phyloP scores from a whole-genome alignment of 2,329 filamentous ascomycete genomes.

The Helotiales sp. region DNA sequence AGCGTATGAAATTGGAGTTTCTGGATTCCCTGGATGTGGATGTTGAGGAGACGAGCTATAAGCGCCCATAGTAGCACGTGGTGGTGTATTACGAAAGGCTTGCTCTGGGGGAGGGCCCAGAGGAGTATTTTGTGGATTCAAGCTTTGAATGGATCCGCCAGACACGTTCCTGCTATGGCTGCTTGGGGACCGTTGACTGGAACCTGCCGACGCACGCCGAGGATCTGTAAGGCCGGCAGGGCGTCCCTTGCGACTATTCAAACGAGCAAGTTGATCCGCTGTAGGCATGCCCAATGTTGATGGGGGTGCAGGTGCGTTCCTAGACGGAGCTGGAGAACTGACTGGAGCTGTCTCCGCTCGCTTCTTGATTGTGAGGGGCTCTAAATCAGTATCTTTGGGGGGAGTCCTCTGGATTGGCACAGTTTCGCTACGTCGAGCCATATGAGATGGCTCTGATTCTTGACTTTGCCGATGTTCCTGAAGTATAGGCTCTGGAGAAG shows the following conservation, averaged over 20 bases:
- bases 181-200: slow-evolving; percentile 2
- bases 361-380: slow-evolving; percentile 20
- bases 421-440: slow-evolving; percentile 25
- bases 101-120: slow-evolving; percentile 15
- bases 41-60: slow-evolving; percentile 12
- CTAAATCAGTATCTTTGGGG: slow-evolving; percentile 9
- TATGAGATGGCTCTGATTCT: slow-evolving; percentile 15
- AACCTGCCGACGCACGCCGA: slow-evolving; percentile 26
- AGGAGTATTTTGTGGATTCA: slow-evolving; percentile 10
- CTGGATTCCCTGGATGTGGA: slow-evolving; percentile 1
- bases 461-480: slow-evolving; percentile 14
- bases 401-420: slow-evolving; percentile 14
- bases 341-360: slow-evolving; percentile 26
- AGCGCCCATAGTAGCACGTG: slow-evolving; percentile 15
- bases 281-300: slow-evolving; percentile 24
- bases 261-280: slow-evolving; percentile 32
- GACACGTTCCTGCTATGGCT: slow-evolving; percentile 18
- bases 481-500: slow-evolving; percentile 16
- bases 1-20: slow-evolving; percentile 8
- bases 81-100: slow-evolving; percentile 15
- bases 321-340: neutral
- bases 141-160: slow-evolving; percentile 9
- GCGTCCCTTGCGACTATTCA: slow-evolving; percentile 34
- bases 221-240: slow-evolving; percentile 30
- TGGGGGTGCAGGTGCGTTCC: neutral